Evolutionary conservation across 352 stramenopile genomes (phyloP).

Genomic region (Phytophthora rubi): DNA sequence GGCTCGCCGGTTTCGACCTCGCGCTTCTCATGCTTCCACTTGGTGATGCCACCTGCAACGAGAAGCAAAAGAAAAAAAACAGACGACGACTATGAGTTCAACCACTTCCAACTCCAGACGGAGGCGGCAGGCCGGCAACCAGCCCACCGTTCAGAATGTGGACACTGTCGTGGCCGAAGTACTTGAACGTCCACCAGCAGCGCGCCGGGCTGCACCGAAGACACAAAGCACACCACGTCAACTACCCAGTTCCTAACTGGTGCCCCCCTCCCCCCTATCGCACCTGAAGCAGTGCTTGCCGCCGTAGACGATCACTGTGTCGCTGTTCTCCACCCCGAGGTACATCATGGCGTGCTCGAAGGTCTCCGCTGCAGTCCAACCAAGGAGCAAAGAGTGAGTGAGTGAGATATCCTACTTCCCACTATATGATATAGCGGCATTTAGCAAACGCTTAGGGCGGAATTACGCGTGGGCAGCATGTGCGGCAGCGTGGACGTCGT

Average conservation of each 20-base stretch:
- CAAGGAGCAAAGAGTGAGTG: neutral
- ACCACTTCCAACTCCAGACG: neutral
- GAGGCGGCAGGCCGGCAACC: neutral
- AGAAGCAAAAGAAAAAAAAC: neutral
- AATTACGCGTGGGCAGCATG: constrained; percentile 73
- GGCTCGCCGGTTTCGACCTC: constrained; percentile 46
- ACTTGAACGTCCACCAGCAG: constrained; percentile 92
- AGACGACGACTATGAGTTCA: neutral
- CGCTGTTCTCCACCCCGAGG: constrained; percentile 73
- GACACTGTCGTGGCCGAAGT: constrained; percentile 88
- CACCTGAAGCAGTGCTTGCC: constrained; percentile 85
- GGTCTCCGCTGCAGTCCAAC: constrained; percentile 41
- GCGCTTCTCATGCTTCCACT: constrained; percentile 75
- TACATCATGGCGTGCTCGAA: constrained; percentile 74
- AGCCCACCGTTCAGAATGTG: constrained; percentile 85
- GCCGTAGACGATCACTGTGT: constrained; percentile 84
- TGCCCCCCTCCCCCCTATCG: neutral
- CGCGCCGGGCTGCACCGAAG: constrained; percentile 55
- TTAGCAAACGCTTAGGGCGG: neutral
- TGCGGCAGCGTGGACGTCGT: constrained; percentile 77
- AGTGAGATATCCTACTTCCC: neutral
- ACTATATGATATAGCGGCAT: neutral
- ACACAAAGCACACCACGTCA: neutral
- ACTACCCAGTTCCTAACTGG: neutral
- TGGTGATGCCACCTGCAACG: constrained; percentile 56